Percentiles rank a stretch among this genome's conserved stretches.
phyloP scores from a whole-genome alignment of 2,329 filamentous ascomycete genomes.

The Beauveria varroae region DNA sequence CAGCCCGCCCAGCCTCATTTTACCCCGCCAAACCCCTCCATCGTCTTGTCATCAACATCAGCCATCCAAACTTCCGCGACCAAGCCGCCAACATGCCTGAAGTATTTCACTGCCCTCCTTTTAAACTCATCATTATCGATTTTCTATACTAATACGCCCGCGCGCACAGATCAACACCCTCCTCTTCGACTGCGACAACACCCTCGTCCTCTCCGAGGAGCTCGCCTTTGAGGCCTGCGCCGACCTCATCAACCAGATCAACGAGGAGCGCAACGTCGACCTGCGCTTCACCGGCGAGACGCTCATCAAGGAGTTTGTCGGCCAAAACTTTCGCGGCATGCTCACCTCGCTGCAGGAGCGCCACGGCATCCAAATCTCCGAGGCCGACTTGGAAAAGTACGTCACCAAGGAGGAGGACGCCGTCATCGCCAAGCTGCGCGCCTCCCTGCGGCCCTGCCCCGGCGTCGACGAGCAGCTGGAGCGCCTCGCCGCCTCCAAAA shows the following conservation, averaged over 20 bases:
- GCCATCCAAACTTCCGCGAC: neutral
- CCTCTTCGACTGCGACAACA: constrained; percentile 81
- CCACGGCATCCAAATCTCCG: constrained; percentile 62
- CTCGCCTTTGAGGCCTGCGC: constrained; percentile 89
- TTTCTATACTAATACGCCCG: neutral
- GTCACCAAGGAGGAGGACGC: constrained; percentile 72
- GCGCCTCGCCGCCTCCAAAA: constrained; percentile 49
- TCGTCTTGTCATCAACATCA: neutral
- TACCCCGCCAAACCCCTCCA: constrained; percentile 2
- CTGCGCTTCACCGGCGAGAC: constrained; percentile 69
- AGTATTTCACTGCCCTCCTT: neutral
- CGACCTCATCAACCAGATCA: constrained; percentile 80
- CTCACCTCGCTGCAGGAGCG: constrained; percentile 67
- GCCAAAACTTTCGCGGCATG: constrained; percentile 93
- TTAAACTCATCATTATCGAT: too few relatives aligned
- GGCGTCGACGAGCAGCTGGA: constrained; percentile 63
- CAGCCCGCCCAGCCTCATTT: neutral
- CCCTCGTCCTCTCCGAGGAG: constrained; percentile 83
- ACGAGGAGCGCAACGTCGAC: constrained; percentile 54
- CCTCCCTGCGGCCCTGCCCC: constrained; percentile 58
- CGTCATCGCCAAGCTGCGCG: constrained; percentile 72
- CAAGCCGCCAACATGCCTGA: constrained; percentile 12
- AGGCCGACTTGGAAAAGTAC: constrained; percentile 64
- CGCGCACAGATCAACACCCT: constrained; percentile 52
- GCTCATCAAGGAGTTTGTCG: constrained; percentile 81